Evolutionary conservation across 352 stramenopile genomes (phyloP).

Genomic region (Globisporangium cylindrosporum): DNA sequence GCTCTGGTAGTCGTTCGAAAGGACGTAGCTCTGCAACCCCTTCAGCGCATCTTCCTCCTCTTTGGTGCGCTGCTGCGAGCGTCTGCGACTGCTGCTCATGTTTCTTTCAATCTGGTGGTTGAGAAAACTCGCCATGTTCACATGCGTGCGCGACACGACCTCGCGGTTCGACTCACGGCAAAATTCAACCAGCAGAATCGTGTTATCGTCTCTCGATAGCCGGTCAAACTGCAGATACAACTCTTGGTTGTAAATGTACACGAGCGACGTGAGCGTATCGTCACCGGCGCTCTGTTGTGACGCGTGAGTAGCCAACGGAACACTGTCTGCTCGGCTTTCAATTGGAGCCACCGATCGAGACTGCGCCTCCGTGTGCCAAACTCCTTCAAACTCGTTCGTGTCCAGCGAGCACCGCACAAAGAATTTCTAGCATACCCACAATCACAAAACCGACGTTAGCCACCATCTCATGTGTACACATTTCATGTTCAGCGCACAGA

Average conservation of each 20-base stretch:
- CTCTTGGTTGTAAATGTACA: conserved; percentile 79
- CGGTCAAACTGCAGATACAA: conserved; percentile 83
- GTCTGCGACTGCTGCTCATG: conserved; percentile 15
- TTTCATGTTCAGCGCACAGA: not conserved
- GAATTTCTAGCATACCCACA: conserved; percentile 36
- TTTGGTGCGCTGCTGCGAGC: conserved; percentile 13
- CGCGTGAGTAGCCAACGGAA: not conserved
- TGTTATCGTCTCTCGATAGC: conserved; percentile 83
- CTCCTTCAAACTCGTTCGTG: conserved; percentile 80
- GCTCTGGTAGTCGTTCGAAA: conserved; percentile 81
- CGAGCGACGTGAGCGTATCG: conserved; percentile 24
- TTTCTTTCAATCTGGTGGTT: conserved; percentile 36
- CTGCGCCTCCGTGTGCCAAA: conserved; percentile 83
- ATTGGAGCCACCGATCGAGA: conserved; percentile 47
- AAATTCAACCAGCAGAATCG: conserved; percentile 78
- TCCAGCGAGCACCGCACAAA: conserved; percentile 84
- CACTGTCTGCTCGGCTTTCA: conserved; percentile 18
- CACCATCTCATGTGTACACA: not conserved
- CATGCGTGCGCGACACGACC: conserved; percentile 74
- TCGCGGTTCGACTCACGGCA: conserved; percentile 71
- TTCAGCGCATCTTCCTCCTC: conserved; percentile 16
- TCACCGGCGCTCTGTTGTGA: not conserved
- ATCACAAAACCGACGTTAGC: not conserved
- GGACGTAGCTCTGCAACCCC: conserved; percentile 65
- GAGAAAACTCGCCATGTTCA: conserved; percentile 81